Evolutionary conservation across 306 rosid genomes (phyloP).

Genomic region (Pueraria montana): DNA sequence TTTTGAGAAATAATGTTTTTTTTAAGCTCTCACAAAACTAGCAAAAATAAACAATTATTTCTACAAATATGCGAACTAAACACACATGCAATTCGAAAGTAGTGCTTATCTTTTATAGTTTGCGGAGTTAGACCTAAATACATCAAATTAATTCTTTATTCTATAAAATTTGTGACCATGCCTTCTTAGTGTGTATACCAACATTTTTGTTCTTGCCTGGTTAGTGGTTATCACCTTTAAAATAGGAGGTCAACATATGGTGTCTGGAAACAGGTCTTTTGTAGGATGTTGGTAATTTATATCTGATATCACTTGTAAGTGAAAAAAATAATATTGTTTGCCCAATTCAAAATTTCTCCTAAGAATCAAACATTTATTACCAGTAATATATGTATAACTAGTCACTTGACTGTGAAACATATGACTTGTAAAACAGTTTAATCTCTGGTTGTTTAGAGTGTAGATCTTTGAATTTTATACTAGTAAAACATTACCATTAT

Average conservation of each 20-base stretch:
- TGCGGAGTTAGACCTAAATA: neutral
- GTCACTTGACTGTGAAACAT: neutral
- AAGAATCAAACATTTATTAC: neutral
- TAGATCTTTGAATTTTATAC: neutral
- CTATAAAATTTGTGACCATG: neutral
- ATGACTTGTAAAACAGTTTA: neutral
- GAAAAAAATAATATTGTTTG: neutral
- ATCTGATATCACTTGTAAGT: neutral
- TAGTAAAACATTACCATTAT: neutral
- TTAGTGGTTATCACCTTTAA: neutral
- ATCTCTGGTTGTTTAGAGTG: neutral
- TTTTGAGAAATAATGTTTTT: neutral
- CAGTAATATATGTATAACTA: neutral
- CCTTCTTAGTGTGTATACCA: neutral
- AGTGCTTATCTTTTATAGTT: neutral
- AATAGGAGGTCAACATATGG: neutral
- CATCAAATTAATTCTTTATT: neutral
- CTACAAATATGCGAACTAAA: neutral
- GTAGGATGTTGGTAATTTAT: neutral
- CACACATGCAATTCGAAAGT: neutral
- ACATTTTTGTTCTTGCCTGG: neutral
- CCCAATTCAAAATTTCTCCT: neutral
- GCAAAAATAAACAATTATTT: neutral
- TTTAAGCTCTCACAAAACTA: neutral
- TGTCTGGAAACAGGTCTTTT: neutral